Evolutionary conservation across 176 grass and related monocot genomes (phyloP), one percentile per base, ranked within the genome.

Genomic region (Lolium multiflorum): DNA sequence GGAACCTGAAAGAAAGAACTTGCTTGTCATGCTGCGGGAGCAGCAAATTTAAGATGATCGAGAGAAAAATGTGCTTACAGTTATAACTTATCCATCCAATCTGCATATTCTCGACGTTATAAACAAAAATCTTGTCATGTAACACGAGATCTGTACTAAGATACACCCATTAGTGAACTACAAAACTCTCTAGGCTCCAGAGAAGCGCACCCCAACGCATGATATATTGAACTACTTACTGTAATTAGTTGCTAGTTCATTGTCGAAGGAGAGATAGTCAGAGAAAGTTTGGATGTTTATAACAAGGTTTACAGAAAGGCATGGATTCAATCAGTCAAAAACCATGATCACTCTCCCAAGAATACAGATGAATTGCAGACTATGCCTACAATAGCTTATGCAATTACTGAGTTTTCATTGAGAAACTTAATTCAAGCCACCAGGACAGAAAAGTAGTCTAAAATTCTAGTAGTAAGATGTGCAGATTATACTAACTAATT

Each of bases 61-160:
- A 7, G 66, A 78, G 49, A 58, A 51, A 83, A 76, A 37, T 26
- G 17, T 11, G 85, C 92, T 97, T 89, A 97, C 95, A 97, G 13
- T 97, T 92, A 20, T 94, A 97, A 74, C 91, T 84, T 22, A 66
- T 64, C 95, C 95, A 97, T 59, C 95, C 91, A 31, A 97, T 92
- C 31, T 87, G 87, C 86, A 91, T 84, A 58, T 93, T 97, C 15
- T 62, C 82, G 79, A 97, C 68, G 85, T 97, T 91, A 60, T 97
- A 97, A 74, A 97, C 95, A 28, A 97, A 86, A 88, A 97, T 91
- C 87, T 97, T 97, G 70, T 97, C 95, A 84, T 94, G 94, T 31
- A 97, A 81, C 86, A 97, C 89, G 77, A 97, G 56, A 88, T 97
- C 95, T 97, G 87, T 12, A 11, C 56, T 54, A 60, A 79, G 57